Conservation (phyloP, 2,329 filamentous ascomycete genomes). For the Pseudocercospora fuligena region DNA sequence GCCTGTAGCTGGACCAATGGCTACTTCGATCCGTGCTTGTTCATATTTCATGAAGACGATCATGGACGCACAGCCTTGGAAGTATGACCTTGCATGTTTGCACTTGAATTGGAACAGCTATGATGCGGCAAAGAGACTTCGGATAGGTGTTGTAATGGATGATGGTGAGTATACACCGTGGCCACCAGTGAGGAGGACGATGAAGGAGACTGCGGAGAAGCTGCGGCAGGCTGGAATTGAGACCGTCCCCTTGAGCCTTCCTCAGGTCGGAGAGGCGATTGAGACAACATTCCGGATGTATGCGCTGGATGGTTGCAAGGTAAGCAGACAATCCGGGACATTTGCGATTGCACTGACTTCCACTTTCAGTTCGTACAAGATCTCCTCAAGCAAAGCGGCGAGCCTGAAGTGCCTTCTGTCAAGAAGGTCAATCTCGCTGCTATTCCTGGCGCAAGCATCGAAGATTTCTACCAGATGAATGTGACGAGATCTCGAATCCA, state of each 20-base stretch:
- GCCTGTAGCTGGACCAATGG: conserved; percentile 32
- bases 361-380: conserved; percentile 16
- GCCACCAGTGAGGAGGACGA: conserved; percentile 30
- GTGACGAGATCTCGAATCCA: conserved; percentile 23
- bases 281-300: conserved; percentile 25
- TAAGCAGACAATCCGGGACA: not conserved
- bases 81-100: conserved; percentile 26
- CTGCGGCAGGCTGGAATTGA: conserved; percentile 26
- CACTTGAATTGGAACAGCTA: conserved; percentile 28
- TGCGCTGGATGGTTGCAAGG: conserved; percentile 24
- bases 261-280: conserved; percentile 26
- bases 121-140: conserved; percentile 18
- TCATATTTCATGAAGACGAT: conserved; percentile 27
- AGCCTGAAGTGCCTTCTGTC: conserved; percentile 32
- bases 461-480: conserved; percentile 27
- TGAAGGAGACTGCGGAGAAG: conserved; percentile 23
- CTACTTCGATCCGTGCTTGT: conserved; percentile 29
- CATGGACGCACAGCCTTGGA: conserved; percentile 26
- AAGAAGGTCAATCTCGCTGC: conserved; percentile 28
- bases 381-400: conserved; percentile 24
- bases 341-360: not conserved
- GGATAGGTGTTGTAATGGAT: conserved; percentile 30
- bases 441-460: conserved; percentile 26
- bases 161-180: conserved; percentile 31
- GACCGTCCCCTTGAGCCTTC: conserved; percentile 25